Conservation (phyloP, 768 basidiomycete genomes). For the Suillus subalutaceus region DNA sequence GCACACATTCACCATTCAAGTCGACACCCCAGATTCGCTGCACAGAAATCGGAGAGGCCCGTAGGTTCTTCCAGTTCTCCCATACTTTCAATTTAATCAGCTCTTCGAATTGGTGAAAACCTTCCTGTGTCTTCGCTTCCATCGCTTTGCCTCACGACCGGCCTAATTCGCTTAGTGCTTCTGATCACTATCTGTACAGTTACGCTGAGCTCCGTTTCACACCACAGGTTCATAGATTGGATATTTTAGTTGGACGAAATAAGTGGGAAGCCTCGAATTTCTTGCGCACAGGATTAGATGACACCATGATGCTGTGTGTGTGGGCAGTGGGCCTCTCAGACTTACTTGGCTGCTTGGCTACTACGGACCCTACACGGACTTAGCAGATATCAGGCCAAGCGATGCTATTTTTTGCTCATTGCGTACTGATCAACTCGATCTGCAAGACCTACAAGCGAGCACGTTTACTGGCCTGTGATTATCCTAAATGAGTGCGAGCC, state of each 20-base stretch:
- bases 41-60: not conserved
- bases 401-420: not conserved
- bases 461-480: not conserved
- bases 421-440: not conserved
- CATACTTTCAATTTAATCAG: not conserved
- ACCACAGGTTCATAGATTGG: not conserved
- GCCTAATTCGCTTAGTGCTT: not conserved
- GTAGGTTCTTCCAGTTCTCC: not conserved
- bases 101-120: not conserved
- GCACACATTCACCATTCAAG: not conserved
- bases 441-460: not conserved
- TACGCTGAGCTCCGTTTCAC: not conserved
- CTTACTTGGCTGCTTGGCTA: not conserved
- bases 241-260: not conserved
- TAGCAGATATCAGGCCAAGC: not conserved
- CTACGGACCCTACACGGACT: not conserved
- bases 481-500: not conserved
- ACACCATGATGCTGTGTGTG: not conserved
- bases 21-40: not conserved
- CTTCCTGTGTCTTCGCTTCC: not conserved
- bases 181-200: not conserved
- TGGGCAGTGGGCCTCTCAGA: not conserved
- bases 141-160: constrained; percentile 1
- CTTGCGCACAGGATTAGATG: too few species aligned
- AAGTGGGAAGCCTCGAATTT: not conserved